A percentile compares a stretch with the other conserved stretches of the same genome.
Evolutionary conservation across 306 rosid genomes (phyloP).

Genomic region (Gillenia trifoliata): DNA sequence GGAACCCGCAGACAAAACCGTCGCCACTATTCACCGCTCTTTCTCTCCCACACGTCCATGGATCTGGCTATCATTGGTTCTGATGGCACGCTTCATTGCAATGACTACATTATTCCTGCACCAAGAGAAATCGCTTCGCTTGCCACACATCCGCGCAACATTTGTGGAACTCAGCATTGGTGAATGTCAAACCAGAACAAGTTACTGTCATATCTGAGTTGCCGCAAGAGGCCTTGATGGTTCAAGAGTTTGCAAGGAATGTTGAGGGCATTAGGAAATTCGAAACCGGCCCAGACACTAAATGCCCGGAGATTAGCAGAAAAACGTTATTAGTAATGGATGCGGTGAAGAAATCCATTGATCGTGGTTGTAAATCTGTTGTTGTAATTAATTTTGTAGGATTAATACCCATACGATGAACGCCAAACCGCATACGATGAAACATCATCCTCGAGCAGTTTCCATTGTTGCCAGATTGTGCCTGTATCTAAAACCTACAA

Average conservation of each 20-base stretch:
- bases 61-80: conserved; percentile 53
- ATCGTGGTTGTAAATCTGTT: conserved; percentile 51
- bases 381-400: conserved; percentile 27
- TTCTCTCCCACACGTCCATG: conserved; percentile 63
- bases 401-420: too few species aligned
- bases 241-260: conserved; percentile 54
- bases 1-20: conserved; percentile 35
- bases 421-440: too few species aligned
- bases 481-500: too few species aligned
- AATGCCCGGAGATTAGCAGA: conserved; percentile 65
- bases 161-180: conserved; percentile 56
- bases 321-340: conserved; percentile 63
- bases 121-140: conserved; percentile 48
- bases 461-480: too few species aligned
- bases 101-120: conserved; percentile 63
- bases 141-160: conserved; percentile 42
- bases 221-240: conserved; percentile 81
- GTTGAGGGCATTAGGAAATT: conserved; percentile 31
- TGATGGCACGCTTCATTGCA: conserved; percentile 47
- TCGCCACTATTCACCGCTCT: conserved; percentile 64
- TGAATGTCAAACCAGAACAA: conserved; percentile 53
- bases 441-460: too few species aligned
- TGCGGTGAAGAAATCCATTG: conserved; percentile 64
- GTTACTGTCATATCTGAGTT: conserved; percentile 39
- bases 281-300: conserved; percentile 33